These are phyloP conservation scores for Fusarium continuum DNA, from an alignment of 2,329 filamentous ascomycete species.

Conservation along the genomic window DNA sequence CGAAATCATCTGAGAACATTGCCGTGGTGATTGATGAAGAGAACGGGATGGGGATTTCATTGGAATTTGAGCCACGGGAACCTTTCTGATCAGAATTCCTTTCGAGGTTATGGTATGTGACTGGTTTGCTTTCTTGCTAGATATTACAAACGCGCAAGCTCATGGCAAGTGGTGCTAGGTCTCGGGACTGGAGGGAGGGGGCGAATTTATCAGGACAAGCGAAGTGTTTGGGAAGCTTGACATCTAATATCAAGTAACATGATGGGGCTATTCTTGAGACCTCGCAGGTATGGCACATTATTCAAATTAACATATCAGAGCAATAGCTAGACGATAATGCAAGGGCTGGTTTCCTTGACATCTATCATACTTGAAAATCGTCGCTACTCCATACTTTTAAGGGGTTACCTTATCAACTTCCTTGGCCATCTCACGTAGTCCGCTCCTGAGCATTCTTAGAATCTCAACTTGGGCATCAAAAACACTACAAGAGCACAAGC, in stretches of 20 bases:
- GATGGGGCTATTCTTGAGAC: not conserved
- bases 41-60: not conserved
- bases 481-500: slow-evolving; percentile 82
- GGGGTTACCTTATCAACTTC: not conserved
- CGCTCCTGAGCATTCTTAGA: slow-evolving; percentile 59
- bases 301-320: not conserved
- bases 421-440: not conserved
- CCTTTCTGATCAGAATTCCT: not conserved
- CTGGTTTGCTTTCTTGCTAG: not conserved
- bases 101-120: not conserved
- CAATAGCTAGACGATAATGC: not conserved
- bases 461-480: slow-evolving; percentile 86
- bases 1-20: not conserved
- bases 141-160: not conserved
- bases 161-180: not conserved
- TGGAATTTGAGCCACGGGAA: slow-evolving; percentile 5
- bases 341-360: not conserved
- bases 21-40: not conserved
- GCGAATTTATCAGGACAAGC: not conserved
- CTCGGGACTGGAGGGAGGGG: not conserved
- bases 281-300: not conserved
- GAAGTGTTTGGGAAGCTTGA: not conserved
- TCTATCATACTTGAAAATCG: not conserved
- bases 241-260: not conserved
- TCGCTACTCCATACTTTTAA: not conserved